phyloP scores from a whole-genome alignment of 345 rosid species.

The Ailanthus altissimus region DNA sequence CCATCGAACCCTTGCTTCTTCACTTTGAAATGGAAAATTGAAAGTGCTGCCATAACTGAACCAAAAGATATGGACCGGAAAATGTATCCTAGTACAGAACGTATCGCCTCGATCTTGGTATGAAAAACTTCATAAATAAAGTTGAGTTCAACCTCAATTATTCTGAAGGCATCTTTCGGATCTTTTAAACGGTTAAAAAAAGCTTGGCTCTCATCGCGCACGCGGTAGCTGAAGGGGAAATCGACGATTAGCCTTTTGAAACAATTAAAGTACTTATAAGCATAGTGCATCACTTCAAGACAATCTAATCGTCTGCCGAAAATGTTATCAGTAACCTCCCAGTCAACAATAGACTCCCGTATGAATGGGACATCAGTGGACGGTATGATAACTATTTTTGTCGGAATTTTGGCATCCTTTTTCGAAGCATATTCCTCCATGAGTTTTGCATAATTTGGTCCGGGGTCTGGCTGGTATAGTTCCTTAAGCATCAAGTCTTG shows the following conservation, averaged over 20 bases:
- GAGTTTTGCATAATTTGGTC: slow-evolving; percentile 62
- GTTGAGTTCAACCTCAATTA: slow-evolving; percentile 65
- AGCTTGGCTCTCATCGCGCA: slow-evolving; percentile 45
- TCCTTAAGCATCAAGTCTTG: slow-evolving; percentile 56
- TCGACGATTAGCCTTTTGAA: slow-evolving; percentile 63
- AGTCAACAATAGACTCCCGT: slow-evolving; percentile 44
- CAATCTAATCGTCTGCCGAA: not conserved
- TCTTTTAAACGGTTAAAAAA: slow-evolving; percentile 29
- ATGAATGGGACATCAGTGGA: too few relatives aligned
- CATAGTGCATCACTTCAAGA: slow-evolving; percentile 38
- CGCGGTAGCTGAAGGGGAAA: slow-evolving; percentile 50
- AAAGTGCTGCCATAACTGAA: slow-evolving; percentile 35
- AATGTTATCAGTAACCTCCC: not conserved
- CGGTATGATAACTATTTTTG: slow-evolving; percentile 40
- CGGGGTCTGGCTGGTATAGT: slow-evolving; percentile 63
- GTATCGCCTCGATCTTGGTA: slow-evolving; percentile 54
- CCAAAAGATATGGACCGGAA: slow-evolving; percentile 33
- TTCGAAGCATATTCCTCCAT: slow-evolving; percentile 65
- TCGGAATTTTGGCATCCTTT: slow-evolving; percentile 45
- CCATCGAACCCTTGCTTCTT: slow-evolving; percentile 30
- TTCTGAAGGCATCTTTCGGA: slow-evolving; percentile 45
- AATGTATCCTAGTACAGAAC: slow-evolving; percentile 28
- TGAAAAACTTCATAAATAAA: slow-evolving; percentile 61
- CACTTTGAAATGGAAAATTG: slow-evolving; percentile 32
- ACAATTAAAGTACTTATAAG: slow-evolving; percentile 36